Conservation (phyloP, 1,284 basidiomycete genomes). For the Ganoderma sinense region DNA sequence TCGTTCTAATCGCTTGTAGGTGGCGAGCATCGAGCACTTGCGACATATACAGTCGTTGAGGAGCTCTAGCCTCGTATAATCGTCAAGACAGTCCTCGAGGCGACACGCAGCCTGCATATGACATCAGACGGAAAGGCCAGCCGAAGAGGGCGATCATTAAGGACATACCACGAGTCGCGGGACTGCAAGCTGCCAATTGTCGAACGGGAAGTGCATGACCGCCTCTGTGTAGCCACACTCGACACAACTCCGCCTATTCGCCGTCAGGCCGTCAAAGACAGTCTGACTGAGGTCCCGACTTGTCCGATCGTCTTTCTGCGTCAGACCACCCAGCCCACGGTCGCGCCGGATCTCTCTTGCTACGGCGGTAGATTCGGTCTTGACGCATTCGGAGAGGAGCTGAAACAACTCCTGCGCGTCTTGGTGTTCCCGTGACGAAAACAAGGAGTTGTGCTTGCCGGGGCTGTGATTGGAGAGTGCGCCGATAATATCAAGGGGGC, state of each 20-base stretch:
- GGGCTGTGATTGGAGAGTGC: constrained; percentile 68
- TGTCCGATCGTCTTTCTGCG: constrained; percentile 37
- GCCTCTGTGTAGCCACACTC: constrained; percentile 89
- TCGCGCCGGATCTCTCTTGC: constrained; percentile 72
- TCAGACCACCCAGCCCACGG: constrained; percentile 67
- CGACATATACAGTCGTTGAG: constrained; percentile 87
- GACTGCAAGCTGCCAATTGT: constrained; percentile 82
- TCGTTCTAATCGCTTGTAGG: constrained; percentile 62
- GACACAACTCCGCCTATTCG: constrained; percentile 82
- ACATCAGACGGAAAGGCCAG: constrained; percentile 20
- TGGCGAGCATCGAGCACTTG: constrained; percentile 81
- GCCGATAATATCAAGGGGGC: constrained; percentile 75
- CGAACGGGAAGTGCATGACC: constrained; percentile 87
- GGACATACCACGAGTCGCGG: constrained; percentile 63
- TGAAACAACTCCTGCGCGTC: constrained; percentile 97
- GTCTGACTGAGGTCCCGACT: constrained; percentile 60
- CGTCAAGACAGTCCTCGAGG: constrained; percentile 77
- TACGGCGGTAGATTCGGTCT: constrained; percentile 76
- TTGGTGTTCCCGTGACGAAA: constrained; percentile 90
- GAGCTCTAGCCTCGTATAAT: constrained; percentile 85
- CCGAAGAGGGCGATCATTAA: constrained; percentile 6
- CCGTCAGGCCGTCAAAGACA: constrained; percentile 85
- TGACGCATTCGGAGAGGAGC: constrained; percentile 86
- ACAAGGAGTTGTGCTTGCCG: constrained; percentile 67
- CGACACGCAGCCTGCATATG: constrained; percentile 57